Evolutionary conservation across 352 stramenopile genomes (phyloP).

Genomic region (Peronospora destructor): DNA sequence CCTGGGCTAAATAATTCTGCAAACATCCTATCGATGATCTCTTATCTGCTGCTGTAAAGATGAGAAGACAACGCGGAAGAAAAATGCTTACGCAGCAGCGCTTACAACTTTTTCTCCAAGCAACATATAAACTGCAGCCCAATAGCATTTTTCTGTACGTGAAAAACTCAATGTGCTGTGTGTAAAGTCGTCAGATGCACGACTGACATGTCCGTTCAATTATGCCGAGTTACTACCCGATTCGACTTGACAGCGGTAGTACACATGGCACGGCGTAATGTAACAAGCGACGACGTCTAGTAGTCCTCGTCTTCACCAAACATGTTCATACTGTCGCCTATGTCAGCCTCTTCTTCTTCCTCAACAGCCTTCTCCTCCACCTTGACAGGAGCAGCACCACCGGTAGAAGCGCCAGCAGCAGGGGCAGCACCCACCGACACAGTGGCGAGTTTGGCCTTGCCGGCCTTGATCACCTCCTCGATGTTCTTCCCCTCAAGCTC

Average conservation of each 20-base stretch:
- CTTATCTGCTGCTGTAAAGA: not conserved
- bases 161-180: slow-evolving; percentile 22
- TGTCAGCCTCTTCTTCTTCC: slow-evolving; percentile 77
- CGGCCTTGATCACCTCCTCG: slow-evolving; percentile 77
- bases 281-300: slow-evolving; percentile 34
- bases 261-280: slow-evolving; percentile 4
- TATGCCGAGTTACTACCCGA: slow-evolving; percentile 39
- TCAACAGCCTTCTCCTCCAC: slow-evolving; percentile 61
- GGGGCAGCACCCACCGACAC: slow-evolving; percentile 64
- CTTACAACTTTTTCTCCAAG: slow-evolving; percentile 11
- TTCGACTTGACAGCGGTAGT: slow-evolving; percentile 6
- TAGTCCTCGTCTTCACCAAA: slow-evolving; percentile 79
- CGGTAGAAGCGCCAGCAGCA: slow-evolving; percentile 32
- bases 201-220: slow-evolving; percentile 39
- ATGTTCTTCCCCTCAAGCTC: slow-evolving; percentile 87
- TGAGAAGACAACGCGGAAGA: not conserved
- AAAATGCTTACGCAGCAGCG: slow-evolving; percentile 4
- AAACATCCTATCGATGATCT: not conserved
- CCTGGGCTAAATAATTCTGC: slow-evolving; percentile 31
- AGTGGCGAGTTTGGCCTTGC: slow-evolving; percentile 78
- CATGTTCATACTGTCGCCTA: slow-evolving; percentile 81
- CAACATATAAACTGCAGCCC: slow-evolving; percentile 9
- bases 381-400: slow-evolving; percentile 39
- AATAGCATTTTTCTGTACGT: slow-evolving; percentile 5
- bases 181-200: slow-evolving; percentile 39